Conservation (phyloP, 441 rosid species). For the Hura crepitans region DNA sequence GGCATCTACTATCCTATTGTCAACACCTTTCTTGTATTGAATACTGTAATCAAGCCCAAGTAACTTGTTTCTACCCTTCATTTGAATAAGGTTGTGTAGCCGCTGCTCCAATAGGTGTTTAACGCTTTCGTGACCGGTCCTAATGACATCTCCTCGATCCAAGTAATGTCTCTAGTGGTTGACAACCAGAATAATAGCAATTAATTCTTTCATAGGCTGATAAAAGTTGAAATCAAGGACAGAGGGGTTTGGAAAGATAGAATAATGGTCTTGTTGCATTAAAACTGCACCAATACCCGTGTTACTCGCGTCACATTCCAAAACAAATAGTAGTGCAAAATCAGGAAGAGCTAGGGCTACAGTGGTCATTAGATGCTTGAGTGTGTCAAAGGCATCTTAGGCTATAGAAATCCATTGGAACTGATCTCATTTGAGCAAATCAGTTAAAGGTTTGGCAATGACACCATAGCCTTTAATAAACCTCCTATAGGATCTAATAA, state of each 20-base stretch:
- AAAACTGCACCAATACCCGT: background rate
- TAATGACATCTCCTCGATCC: accelerated
- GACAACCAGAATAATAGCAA: background rate
- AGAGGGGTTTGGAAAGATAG: background rate
- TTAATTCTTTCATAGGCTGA: background rate
- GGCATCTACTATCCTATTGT: too few relatives aligned
- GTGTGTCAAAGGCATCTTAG: background rate
- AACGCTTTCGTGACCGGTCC: background rate
- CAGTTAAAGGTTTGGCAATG: background rate
- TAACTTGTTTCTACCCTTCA: background rate
- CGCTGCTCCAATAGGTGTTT: background rate
- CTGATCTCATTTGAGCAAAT: background rate
- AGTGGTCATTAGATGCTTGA: background rate
- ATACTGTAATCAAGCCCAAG: too few relatives aligned
- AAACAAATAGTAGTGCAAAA: background rate
- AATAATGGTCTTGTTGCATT: background rate
- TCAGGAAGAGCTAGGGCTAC: background rate
- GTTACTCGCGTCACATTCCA: background rate
- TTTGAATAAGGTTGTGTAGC: background rate
- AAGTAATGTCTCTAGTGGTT: background rate
- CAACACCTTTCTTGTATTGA: too few relatives aligned
- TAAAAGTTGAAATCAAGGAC: accelerated
- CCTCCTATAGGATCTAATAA: background rate
- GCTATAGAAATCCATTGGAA: background rate
- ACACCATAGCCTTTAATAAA: background rate